phyloP scores from a whole-genome alignment of 371 early-diverging fungal species.

The Massospora cicadina region DNA sequence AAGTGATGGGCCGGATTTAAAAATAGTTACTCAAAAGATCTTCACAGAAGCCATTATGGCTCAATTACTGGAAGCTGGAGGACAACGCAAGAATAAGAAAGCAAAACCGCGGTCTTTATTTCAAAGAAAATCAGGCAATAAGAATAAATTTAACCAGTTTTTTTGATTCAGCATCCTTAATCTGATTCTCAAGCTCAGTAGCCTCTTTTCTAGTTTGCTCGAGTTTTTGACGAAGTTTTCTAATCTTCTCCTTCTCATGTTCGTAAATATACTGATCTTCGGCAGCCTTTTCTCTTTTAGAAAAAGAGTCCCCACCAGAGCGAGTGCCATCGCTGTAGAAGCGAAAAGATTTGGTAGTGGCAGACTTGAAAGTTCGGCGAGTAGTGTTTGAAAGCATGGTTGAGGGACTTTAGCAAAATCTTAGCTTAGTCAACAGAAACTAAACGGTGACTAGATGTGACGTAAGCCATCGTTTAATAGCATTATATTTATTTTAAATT shows the following conservation, averaged over 20 bases:
- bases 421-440: no score
- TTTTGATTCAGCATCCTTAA: conserved; percentile 2
- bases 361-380: not conserved
- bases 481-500: no score
- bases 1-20: no score
- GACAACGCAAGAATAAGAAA: no score
- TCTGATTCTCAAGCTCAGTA: not conserved
- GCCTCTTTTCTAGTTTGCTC: conserved; percentile 6
- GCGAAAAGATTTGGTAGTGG: not conserved
- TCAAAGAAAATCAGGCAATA: not conserved
- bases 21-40: no score
- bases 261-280: conserved; percentile 9
- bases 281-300: conserved; percentile 10
- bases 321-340: not conserved
- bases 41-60: no score
- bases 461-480: no score
- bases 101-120: not conserved
- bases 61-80: no score
- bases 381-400: not conserved
- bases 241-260: conserved; percentile 7
- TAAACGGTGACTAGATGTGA: no score
- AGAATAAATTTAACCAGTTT: not conserved
- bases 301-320: not conserved
- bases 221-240: not conserved
- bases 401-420: no score